Evolutionary conservation across 768 basidiomycete genomes (phyloP).

Genomic region (Boletus edulis): DNA sequence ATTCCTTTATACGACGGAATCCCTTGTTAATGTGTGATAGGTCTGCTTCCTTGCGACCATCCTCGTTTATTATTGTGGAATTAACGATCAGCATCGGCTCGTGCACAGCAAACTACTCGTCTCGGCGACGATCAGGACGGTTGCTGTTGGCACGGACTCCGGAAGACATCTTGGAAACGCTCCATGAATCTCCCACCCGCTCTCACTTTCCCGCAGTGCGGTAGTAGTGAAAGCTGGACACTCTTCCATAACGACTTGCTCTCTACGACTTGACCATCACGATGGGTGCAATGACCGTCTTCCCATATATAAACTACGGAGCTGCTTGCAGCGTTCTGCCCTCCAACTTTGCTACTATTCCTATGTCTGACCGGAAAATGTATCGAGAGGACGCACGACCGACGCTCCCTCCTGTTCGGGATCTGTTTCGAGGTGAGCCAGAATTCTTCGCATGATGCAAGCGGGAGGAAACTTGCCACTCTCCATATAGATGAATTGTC

Average conservation of each 20-base stretch:
- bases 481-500: constrained; percentile 45
- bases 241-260: constrained; percentile 24
- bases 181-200: constrained; percentile 20
- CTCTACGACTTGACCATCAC: constrained; percentile 22
- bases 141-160: constrained; percentile 27
- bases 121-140: constrained; percentile 33
- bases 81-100: constrained; percentile 29
- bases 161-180: constrained; percentile 26
- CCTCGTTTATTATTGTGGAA: constrained; percentile 7
- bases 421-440: constrained; percentile 58
- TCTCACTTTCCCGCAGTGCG: constrained; percentile 21
- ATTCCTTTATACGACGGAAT: constrained; percentile 14
- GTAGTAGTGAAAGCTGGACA: constrained; percentile 23
- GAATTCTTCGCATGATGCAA: not conserved
- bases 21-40: constrained; percentile 10
- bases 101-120: constrained; percentile 29
- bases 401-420: constrained; percentile 69
- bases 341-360: constrained; percentile 16
- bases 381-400: constrained; percentile 40
- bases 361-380: constrained; percentile 29
- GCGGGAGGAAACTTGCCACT: not conserved
- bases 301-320: constrained; percentile 26
- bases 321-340: not conserved
- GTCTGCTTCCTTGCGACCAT: constrained; percentile 10
- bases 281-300: constrained; percentile 23